phyloP scores from a whole-genome alignment of 805 yeast species.

The Sugiyamaella mastotermitis region DNA sequence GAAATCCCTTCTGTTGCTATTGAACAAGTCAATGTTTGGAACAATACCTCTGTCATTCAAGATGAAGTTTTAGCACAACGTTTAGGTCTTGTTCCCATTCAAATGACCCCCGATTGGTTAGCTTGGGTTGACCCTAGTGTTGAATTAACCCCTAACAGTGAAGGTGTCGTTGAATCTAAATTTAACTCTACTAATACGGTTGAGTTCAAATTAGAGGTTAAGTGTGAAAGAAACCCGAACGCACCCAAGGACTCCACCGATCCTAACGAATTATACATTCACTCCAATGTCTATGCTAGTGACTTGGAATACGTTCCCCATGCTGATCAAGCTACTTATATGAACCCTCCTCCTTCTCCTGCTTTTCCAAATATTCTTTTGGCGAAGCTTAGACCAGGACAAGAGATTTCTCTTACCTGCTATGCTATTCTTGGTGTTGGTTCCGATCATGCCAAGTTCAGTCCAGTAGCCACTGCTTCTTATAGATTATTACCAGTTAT shows the following conservation, averaged over 20 bases:
- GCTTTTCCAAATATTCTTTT: constrained; percentile 84
- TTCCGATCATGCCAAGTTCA: constrained; percentile 92
- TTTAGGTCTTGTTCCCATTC: constrained; percentile 86
- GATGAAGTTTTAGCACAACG: constrained; percentile 96
- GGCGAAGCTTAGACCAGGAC: constrained; percentile 95
- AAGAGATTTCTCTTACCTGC: constrained; percentile 83
- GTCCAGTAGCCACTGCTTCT: constrained; percentile 96
- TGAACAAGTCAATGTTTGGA: constrained; percentile 82
- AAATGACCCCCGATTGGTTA: constrained; percentile 82
- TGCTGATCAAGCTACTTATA: constrained; percentile 72
- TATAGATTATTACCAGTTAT: constrained; percentile 89
- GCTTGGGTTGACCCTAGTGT: constrained; percentile 54
- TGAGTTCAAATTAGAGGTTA: constrained; percentile 71
- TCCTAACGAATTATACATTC: constrained; percentile 77
- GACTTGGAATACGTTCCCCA: constrained; percentile 89
- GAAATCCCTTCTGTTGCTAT: constrained; percentile 97
- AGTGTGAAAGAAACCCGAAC: constrained; percentile 79
- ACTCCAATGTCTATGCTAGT: constrained; percentile 81
- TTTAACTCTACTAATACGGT: constrained; percentile 87
- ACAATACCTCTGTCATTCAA: constrained; percentile 94
- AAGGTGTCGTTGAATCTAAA: constrained; percentile 18
- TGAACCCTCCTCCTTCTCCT: constrained; percentile 49
- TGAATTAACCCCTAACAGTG: constrained; percentile 15
- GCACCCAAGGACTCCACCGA: constrained; percentile 73
- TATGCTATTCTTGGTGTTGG: constrained; percentile 92